These are phyloP conservation scores for Capniomyces stellatus DNA, from an alignment of 371 early-diverging fungal genomes.

Conservation along the genomic window DNA sequence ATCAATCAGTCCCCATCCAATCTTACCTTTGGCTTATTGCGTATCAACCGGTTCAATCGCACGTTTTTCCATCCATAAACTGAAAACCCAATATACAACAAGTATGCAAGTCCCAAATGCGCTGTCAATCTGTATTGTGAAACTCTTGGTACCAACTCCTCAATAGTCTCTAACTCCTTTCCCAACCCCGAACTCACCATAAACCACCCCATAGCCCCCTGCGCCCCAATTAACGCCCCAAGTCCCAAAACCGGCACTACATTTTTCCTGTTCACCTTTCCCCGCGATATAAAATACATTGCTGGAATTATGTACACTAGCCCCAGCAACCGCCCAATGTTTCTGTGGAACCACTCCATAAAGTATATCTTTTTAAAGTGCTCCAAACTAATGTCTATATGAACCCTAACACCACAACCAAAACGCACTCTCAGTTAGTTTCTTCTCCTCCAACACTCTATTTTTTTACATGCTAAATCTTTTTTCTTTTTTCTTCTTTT, in stretches of 20 bases:
- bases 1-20: too few species aligned
- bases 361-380: conserved; percentile 94
- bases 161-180: conserved; percentile 52
- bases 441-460: too few species aligned
- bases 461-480: too few species aligned
- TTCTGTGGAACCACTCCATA: conserved; percentile 93
- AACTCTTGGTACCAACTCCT: conserved; percentile 76
- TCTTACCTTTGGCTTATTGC: conserved; percentile 5
- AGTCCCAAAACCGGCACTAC: conserved; percentile 52
- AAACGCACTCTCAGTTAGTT: too few species aligned
- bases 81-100: conserved; percentile 61
- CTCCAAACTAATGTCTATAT: conserved; percentile 68
- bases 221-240: conserved; percentile 62
- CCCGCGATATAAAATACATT: conserved; percentile 61
- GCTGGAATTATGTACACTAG: conserved; percentile 69
- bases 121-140: conserved; percentile 86
- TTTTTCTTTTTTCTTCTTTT: too few species aligned
- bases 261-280: conserved; percentile 47
- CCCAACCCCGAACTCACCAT: conserved; percentile 90
- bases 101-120: conserved; percentile 78
- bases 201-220: conserved; percentile 94
- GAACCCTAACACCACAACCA: conserved; percentile 40
- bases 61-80: conserved; percentile 60
- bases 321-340: conserved; percentile 86
- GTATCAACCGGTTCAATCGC: conserved; percentile 23